Evolutionary conservation across 495 filamentous ascomycete species (phyloP), one percentile per base, ranked within the genome.

Genomic region (Astrothelium macrocarpum): DNA sequence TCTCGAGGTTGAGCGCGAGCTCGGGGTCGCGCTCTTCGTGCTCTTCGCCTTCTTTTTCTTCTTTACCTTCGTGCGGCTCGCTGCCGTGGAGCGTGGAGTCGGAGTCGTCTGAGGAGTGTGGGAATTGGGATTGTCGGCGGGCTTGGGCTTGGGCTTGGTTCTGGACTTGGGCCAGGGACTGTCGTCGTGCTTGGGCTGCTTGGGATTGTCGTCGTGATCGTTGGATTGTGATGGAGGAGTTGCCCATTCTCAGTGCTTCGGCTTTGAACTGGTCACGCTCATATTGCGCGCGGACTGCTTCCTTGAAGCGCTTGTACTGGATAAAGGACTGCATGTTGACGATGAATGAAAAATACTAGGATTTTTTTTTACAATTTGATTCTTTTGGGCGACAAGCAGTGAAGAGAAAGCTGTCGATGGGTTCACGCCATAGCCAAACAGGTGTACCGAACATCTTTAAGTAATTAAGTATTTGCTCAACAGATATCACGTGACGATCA

Each of bases 291-390:
- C 70, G 60, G 16, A 76, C 73, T n/a, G 72, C 70, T 53, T 70
- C 67, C 32, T 72, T 61, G 46, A 80, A 73, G 32, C 76, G 71
- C 28, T 75, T 74, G 66, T 78, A 79, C 63, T 80, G 77, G 9
- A 67, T 39, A 36, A 71, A 62, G 2, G 71, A 72, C 61, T 71
- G 71, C 71, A 72, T 72, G 14, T 23, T 65, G 49, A n/a, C n/a
- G n/a, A n/a, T n/a, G n/a, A n/a, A n/a, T n/a, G n/a, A n/a, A n/a
- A n/a, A n/a, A n/a, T n/a, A n/a, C n/a, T n/a, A n/a, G n/a, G n/a
- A n/a, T n/a, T n/a, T n/a, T n/a, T n/a, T n/a, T n/a, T n/a, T n/a
- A n/a, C n/a, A n/a, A n/a, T n/a, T n/a, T n/a, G n/a, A n/a, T n/a
- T n/a, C n/a, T n/a, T n/a, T n/a, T n/a, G n/a, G n/a, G n/a, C n/a